Evolutionary conservation across 1,284 basidiomycete genomes (phyloP), one percentile per base, ranked within the genome.

Genomic region (Ustilago shanxiensis): DNA sequence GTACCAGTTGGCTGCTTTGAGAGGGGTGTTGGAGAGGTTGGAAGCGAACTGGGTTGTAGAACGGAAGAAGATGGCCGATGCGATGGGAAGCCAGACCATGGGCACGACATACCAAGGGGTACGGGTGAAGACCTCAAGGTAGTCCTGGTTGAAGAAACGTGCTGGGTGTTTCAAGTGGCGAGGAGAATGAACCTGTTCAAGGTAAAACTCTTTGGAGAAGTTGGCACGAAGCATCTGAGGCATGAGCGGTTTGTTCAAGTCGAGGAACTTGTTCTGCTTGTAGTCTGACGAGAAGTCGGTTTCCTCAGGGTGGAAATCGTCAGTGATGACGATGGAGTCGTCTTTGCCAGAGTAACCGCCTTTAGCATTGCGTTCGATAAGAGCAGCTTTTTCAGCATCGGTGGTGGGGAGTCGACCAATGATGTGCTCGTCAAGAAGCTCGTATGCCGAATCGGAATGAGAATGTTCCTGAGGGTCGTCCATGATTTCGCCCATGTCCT

Each of bases 101-200:
- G 97, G 97, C 10, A 99, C 92, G 4, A 97, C 92, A 87, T 92
- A 99, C 97, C 97, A 99, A 65, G 91, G 88, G 31, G 96, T 98
- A 47, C 92, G 89, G 0, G 95, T 97, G 84, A 93, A 91, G 65
- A 93, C 87, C 89, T 99, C 96, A 39, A 98, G 91, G 73, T 91
- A 90, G 66, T 89, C 88, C 7, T 92, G 91, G 18, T 92, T 92
- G 86, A 99, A 98, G 74, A 99, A 88, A 71, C 93, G 91, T 0
- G 95, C 95, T 13, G 94, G 92, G 53, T 95, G 90, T 31, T 92
- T 89, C 59, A 97, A 87, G 87, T 99, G 97, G 54, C 96, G 91
- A 8, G 67, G 96, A 93, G 87, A 96, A 87, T 99, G 96, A 0
- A 99, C 95, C 87, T 99, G 96, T 83, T 94, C 90, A 59, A 99